Base-by-base conservation (phyloP, 1,284 basidiomycete genomes). In the Papiliotrema terrestris region DNA sequence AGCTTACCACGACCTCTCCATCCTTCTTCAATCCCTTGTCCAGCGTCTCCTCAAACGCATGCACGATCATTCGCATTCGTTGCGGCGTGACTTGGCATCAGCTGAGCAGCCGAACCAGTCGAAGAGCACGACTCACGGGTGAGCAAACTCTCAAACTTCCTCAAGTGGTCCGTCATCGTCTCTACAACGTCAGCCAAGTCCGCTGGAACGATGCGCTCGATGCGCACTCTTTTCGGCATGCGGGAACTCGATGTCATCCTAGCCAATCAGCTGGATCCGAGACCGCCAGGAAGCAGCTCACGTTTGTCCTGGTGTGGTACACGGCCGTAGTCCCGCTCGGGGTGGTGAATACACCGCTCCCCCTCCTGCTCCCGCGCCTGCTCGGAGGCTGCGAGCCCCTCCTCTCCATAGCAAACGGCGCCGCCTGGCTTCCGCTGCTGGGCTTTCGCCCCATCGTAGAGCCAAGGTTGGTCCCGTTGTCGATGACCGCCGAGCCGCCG, bases 11-110 rank as follows among this genome's bases (percentile, higher is more conserved):
- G 49, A 89, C 81, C 79, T 98, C 90, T 17, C 84, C 84, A 35
- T 82, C 80, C 78, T 95, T 88, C 64, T 88, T 80, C 51, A 99
- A 80, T 20, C 95, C 95, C 20, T 84, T 78, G 68, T 96, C 91
- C 23, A 99, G 83, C 1, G 89, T 86, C 55, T 95, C 91, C 73
- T 93, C 87, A 79, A 99, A 96, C 1, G 92, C 88, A 69, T 96
- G 88, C 26, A 94, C 92, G 73, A 99, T 98, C 85, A 93, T 95
- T 55, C 92, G 84, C 91, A 96, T 95, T 61, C 92, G 80, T 76
- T 93, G 91, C 15, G 93, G 90, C 1, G 91, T 93, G 59, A 97
- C 79, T 57, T 9, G 86, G 86, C 26, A 14, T 26, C 6, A 23
- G 49, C 42, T 60, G 54, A 56, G 47, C 39, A 38, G 23, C 29